Conservation (phyloP, 192 early-diverging fungal species). For the Coemansia sp. region DNA sequence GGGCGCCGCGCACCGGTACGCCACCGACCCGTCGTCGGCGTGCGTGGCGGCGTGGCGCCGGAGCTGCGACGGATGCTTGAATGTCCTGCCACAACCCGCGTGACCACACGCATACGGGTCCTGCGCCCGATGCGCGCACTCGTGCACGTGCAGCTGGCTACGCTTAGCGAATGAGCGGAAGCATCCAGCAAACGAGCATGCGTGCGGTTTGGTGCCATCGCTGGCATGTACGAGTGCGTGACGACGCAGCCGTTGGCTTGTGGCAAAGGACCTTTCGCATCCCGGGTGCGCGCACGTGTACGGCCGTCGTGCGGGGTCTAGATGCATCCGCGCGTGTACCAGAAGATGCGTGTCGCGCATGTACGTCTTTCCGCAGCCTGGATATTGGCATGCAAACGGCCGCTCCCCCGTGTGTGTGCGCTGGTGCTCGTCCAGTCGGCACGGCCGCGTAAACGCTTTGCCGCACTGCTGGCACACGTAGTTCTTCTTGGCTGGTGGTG, state of each 20-base stretch:
- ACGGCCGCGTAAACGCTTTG: conserved; percentile 28
- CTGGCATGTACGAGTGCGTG: conserved; percentile 50
- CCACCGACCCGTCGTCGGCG: background rate
- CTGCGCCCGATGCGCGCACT: conserved; percentile 40
- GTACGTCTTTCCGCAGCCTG: conserved; percentile 74
- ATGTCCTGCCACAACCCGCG: conserved; percentile 25
- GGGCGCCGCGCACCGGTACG: conserved; percentile 38
- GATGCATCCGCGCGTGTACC: conserved; percentile 31
- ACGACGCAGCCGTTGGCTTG: conserved; percentile 56
- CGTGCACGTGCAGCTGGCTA: conserved; percentile 47
- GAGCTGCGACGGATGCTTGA: conserved; percentile 53
- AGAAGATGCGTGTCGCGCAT: conserved; percentile 49
- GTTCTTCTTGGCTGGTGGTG: conserved; percentile 15
- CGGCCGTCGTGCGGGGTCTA: conserved; percentile 3
- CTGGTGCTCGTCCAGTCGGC: conserved; percentile 58
- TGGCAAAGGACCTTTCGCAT: conserved; percentile 43
- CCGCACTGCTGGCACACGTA: conserved; percentile 29
- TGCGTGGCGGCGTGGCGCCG: conserved; percentile 29
- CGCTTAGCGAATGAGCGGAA: conserved; percentile 47
- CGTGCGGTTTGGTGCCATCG: conserved; percentile 20
- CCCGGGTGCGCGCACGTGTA: conserved; percentile 26
- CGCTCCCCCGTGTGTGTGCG: conserved; percentile 75
- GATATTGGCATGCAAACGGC: conserved; percentile 68
- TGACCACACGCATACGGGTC: conserved; percentile 43
- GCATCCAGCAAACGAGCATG: conserved; percentile 39